A percentile compares a stretch with the other conserved stretches of the same genome.
phyloP scores from a whole-genome alignment of 257 asterid species.

The Apocynum venetum region DNA sequence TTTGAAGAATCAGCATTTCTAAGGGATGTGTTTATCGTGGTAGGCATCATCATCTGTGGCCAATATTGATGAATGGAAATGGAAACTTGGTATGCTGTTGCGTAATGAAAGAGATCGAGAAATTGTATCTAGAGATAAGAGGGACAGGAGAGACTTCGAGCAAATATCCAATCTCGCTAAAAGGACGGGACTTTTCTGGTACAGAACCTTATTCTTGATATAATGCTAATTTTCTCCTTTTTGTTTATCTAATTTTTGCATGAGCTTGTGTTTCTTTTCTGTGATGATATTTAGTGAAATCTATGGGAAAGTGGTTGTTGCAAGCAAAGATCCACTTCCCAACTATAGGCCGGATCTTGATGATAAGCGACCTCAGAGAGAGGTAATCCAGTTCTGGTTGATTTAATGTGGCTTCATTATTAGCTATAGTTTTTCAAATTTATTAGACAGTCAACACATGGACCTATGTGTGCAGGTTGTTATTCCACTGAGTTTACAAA shows the following conservation, averaged over 20 bases:
- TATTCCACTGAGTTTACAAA: slow-evolving; percentile 87
- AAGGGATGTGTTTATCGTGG: slow-evolving; percentile 1
- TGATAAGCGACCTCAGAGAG: slow-evolving; percentile 95
- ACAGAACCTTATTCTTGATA: slow-evolving; percentile 14
- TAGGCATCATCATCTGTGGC: slow-evolving; percentile 98
- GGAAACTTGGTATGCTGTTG: slow-evolving; percentile 84
- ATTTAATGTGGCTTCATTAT: background rate
- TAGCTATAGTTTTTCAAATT: background rate
- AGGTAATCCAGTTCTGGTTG: slow-evolving; percentile 45
- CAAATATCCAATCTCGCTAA: slow-evolving; percentile 89
- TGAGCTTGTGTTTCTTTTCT: slow-evolving; percentile 12
- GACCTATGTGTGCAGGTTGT: slow-evolving; percentile 59
- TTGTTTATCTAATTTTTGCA: slow-evolving; percentile 13
- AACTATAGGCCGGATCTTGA: slow-evolving; percentile 93
- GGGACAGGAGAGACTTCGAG: slow-evolving; percentile 89
- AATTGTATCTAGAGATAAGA: slow-evolving; percentile 79
- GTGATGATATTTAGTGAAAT: slow-evolving; percentile 50
- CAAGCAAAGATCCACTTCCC: slow-evolving; percentile 91
- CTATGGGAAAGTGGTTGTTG: slow-evolving; percentile 85
- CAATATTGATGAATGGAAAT: slow-evolving; percentile 96
- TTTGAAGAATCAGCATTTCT: background rate
- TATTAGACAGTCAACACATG: slow-evolving; percentile 17
- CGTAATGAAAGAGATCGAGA: slow-evolving; percentile 75
- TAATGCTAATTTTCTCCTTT: slow-evolving; percentile 2
- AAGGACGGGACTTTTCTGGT: slow-evolving; percentile 92